Conservation (phyloP, 495 filamentous ascomycete species). For the Xylaria palmicola region DNA sequence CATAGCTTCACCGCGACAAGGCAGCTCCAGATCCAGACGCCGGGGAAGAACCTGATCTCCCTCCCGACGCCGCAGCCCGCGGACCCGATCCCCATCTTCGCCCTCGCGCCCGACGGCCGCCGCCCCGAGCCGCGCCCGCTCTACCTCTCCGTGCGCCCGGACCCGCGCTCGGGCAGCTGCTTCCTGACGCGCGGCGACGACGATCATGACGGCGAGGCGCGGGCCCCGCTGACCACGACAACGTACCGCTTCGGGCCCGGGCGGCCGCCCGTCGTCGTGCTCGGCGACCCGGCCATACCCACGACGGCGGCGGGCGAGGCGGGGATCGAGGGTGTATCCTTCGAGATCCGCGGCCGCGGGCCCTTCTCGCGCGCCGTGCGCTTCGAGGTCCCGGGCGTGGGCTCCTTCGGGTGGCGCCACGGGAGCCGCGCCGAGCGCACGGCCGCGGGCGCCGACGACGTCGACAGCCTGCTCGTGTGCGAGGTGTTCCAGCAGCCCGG, state of each 20-base stretch:
- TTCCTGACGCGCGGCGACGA: conserved; percentile 25
- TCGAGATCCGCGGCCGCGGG: conserved; percentile 35
- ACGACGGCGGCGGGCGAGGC: not conserved
- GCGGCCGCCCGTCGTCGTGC: conserved; percentile 27
- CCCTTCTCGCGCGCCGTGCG: conserved; percentile 36
- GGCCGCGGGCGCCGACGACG: conserved; percentile 22
- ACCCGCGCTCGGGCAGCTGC: conserved; percentile 43
- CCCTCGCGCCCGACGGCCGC: conserved; percentile 33
- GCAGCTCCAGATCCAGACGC: conserved; percentile 46
- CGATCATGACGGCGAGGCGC: conserved; percentile 20
- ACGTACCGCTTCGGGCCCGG: conserved; percentile 53
- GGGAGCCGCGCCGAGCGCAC: conserved; percentile 34
- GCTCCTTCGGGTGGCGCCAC: conserved; percentile 52
- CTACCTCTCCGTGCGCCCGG: conserved; percentile 47
- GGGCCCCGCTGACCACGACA: conserved; percentile 35
- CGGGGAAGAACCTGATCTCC: conserved; percentile 43
- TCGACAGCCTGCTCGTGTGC: conserved; percentile 36
- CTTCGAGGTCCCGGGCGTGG: conserved; percentile 39
- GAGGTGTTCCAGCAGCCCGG: conserved; percentile 24
- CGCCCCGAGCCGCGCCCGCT: conserved; percentile 23
- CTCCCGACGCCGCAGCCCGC: conserved; percentile 43
- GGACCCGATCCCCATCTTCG: conserved; percentile 46
- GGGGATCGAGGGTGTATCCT: conserved; percentile 30
- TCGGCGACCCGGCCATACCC: conserved; percentile 8
- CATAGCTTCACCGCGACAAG: conserved; percentile 37